Evolutionary conservation across 495 filamentous ascomycete genomes (phyloP).

Genomic region (Paragyromitra xinjiangensis): DNA sequence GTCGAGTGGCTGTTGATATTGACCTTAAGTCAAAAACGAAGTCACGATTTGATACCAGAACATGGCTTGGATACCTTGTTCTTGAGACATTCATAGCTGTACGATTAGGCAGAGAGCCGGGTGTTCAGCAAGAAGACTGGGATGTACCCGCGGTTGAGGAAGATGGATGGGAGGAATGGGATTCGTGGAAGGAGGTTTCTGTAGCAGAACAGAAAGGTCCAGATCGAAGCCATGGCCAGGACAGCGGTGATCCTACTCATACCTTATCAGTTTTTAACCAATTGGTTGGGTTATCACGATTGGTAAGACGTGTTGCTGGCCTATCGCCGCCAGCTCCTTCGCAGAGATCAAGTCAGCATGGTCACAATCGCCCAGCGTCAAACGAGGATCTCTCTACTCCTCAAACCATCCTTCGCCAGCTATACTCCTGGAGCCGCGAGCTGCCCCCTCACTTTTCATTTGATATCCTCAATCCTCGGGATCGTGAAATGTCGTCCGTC

Average conservation of each 20-base stretch:
- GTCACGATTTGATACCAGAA: constrained; percentile 62
- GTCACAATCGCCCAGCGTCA: not conserved
- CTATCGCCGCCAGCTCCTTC: not conserved
- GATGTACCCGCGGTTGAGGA: constrained; percentile 63
- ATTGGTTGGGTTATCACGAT: constrained; percentile 16
- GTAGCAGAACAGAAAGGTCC: not conserved
- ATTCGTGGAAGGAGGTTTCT: constrained; percentile 65
- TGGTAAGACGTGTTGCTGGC: constrained; percentile 18
- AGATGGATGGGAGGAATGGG: constrained; percentile 77
- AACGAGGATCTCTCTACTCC: not conserved
- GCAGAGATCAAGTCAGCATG: not conserved
- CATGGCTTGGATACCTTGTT: constrained; percentile 71
- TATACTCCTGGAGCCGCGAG: constrained; percentile 32
- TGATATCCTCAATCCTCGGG: constrained; percentile 5
- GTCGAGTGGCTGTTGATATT: constrained; percentile 66
- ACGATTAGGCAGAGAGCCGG: constrained; percentile 64
- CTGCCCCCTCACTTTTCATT: constrained; percentile 21
- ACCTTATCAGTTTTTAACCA: constrained; percentile 42
- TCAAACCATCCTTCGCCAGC: constrained; percentile 23
- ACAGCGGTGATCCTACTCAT: constrained; percentile 36
- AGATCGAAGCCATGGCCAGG: not conserved
- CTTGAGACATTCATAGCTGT: constrained; percentile 72
- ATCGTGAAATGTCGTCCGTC: not conserved
- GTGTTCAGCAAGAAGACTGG: constrained; percentile 65
- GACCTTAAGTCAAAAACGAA: constrained; percentile 61